phyloP scores from a whole-genome alignment of 371 early-diverging fungal genomes.

The Circinella umbellata region DNA sequence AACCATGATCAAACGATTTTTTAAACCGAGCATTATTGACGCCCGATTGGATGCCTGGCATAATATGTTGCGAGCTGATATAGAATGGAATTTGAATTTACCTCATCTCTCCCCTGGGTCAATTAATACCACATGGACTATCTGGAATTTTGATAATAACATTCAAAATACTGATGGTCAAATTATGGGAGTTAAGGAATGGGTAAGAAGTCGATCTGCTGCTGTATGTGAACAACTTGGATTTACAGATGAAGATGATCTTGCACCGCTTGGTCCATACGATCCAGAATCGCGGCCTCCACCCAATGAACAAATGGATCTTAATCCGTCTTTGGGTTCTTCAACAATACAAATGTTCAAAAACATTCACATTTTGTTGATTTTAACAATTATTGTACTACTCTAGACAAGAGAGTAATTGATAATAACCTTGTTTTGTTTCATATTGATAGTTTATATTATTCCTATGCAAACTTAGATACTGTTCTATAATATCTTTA shows the following conservation, averaged over 20 bases:
- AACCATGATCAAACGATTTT: slow-evolving; percentile 50
- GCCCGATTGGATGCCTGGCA: slow-evolving; percentile 52
- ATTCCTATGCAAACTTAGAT: too few species aligned
- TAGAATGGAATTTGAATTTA: slow-evolving; percentile 46
- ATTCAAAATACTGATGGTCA: slow-evolving; percentile 33
- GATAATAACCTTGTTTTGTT: too few species aligned
- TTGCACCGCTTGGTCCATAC: slow-evolving; percentile 35
- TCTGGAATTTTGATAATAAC: slow-evolving; percentile 48
- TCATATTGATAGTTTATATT: too few species aligned
- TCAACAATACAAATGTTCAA: background rate
- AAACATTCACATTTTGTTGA: too few species aligned
- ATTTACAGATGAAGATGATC: slow-evolving; percentile 40
- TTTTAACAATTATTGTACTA: too few species aligned
- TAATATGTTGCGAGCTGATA: slow-evolving; percentile 51
- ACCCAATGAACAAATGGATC: slow-evolving; percentile 1
- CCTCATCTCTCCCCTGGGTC: slow-evolving; percentile 42
- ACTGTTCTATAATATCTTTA: too few species aligned
- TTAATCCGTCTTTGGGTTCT: background rate
- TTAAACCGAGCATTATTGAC: slow-evolving; percentile 49
- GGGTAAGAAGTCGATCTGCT: slow-evolving; percentile 30
- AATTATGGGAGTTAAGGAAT: slow-evolving; percentile 33
- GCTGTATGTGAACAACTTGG: slow-evolving; percentile 34
- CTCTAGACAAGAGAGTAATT: too few species aligned
- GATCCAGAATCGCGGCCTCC: background rate
- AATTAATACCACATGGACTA: slow-evolving; percentile 34